phyloP scores from a whole-genome alignment of 2,329 filamentous ascomycete genomes.

The Clonostachys byssicola region DNA sequence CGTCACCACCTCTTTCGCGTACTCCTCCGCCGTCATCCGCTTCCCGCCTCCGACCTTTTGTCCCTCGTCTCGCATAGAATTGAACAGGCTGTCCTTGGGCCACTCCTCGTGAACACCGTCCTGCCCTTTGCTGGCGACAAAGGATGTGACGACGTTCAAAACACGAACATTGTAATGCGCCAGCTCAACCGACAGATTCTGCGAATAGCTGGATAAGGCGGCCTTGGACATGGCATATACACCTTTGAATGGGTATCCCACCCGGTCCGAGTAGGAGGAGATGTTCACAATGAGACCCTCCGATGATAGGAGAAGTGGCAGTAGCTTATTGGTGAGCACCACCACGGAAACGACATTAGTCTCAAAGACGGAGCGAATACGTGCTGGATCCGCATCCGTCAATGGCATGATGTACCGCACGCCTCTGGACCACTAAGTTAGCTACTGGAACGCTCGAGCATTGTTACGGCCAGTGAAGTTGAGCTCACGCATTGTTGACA shows the following conservation, averaged over 20 bases:
- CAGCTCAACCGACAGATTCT: too few relatives aligned
- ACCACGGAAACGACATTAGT: slow-evolving; percentile 55
- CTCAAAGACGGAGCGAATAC: slow-evolving; percentile 49
- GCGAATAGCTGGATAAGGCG: slow-evolving; percentile 16
- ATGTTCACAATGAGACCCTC: slow-evolving; percentile 51
- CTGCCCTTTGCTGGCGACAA: too few relatives aligned
- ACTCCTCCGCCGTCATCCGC: slow-evolving; percentile 32
- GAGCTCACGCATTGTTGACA: slow-evolving; percentile 28
- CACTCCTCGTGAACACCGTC: too few relatives aligned
- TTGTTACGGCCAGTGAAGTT: too few relatives aligned
- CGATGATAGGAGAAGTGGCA: slow-evolving; percentile 41
- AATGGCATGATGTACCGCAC: slow-evolving; percentile 47
- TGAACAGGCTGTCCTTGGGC: too few relatives aligned
- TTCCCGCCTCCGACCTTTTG: too few relatives aligned
- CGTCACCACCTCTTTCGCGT: slow-evolving; percentile 34
- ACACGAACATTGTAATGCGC: too few relatives aligned
- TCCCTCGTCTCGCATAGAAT: too few relatives aligned
- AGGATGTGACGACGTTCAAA: too few relatives aligned
- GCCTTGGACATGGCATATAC: slow-evolving; percentile 52
- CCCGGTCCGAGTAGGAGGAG: slow-evolving; percentile 43
- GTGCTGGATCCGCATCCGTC: slow-evolving; percentile 44
- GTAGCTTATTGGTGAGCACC: slow-evolving; percentile 48
- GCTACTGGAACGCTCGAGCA: too few relatives aligned
- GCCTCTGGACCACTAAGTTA: slow-evolving; percentile 26
- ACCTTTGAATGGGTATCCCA: slow-evolving; percentile 48